Conservation (phyloP, 495 filamentous ascomycete genomes). For the Hypoxylon intermedium region DNA sequence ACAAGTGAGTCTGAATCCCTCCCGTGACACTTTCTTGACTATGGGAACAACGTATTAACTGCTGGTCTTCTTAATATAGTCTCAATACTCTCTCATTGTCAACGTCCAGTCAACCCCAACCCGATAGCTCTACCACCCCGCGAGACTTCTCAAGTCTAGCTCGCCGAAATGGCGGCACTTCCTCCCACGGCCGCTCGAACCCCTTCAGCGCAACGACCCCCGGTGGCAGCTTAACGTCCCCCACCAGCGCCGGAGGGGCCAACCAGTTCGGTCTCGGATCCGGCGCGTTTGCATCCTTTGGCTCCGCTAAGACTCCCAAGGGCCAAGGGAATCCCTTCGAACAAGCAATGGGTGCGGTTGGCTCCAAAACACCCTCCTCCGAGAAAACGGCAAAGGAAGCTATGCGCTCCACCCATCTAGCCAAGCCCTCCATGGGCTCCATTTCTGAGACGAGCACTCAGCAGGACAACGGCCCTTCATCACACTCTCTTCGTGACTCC, state of each 20-base stretch:
- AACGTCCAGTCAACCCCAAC: slow-evolving; percentile 60
- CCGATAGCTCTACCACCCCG: slow-evolving; percentile 70
- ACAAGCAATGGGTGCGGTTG: slow-evolving; percentile 66
- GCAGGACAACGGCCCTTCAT: slow-evolving; percentile 31
- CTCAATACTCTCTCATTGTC: slow-evolving; percentile 89
- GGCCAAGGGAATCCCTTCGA: slow-evolving; percentile 83
- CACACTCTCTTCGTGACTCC: slow-evolving; percentile 76
- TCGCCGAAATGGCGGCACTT: slow-evolving; percentile 64
- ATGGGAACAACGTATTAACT: slow-evolving; percentile 13
- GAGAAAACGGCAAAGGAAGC: slow-evolving; percentile 63
- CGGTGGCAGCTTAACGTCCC: slow-evolving; percentile 71
- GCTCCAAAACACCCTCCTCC: slow-evolving; percentile 67
- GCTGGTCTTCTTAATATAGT: slow-evolving; percentile 52
- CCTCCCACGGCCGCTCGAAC: slow-evolving; percentile 81
- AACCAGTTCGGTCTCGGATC: slow-evolving; percentile 93
- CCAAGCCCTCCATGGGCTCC: slow-evolving; percentile 52
- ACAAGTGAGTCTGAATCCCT: slow-evolving; percentile 71
- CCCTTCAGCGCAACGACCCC: slow-evolving; percentile 86
- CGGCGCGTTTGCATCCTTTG: slow-evolving; percentile 96
- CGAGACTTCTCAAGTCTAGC: slow-evolving; percentile 55
- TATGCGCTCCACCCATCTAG: slow-evolving; percentile 52
- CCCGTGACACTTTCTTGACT: not conserved
- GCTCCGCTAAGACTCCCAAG: slow-evolving; percentile 86
- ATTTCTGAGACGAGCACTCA: slow-evolving; percentile 49
- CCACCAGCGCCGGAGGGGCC: slow-evolving; percentile 85